phyloP scores from a whole-genome alignment of 2,329 filamentous ascomycete species.

The Zymoseptoria ardabiliae region DNA sequence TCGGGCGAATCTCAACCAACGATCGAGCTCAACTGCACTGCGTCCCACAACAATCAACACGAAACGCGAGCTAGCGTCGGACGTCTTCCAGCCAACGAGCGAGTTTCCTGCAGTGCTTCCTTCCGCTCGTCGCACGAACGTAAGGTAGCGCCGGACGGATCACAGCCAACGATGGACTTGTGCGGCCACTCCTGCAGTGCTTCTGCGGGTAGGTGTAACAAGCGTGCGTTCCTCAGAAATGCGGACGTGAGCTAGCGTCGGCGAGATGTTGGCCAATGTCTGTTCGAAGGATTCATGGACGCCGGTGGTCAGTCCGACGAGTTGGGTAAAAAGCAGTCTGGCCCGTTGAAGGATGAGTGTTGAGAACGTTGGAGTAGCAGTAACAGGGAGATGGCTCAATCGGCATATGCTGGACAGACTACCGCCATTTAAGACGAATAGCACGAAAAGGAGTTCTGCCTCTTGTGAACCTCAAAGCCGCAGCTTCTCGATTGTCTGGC shows the following conservation, averaged over 20 bases:
- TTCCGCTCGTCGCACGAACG: too few species aligned
- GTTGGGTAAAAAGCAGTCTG: neutral
- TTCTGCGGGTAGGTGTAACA: neutral
- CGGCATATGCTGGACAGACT: neutral
- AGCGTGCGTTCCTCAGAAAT: neutral
- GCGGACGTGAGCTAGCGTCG: neutral
- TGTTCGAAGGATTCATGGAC: neutral
- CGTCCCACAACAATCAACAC: too few species aligned
- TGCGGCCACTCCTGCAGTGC: neutral
- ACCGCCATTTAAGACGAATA: neutral
- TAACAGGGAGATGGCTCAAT: neutral
- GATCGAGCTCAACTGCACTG: too few species aligned
- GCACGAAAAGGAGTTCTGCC: too few species aligned
- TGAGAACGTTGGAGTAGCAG: neutral
- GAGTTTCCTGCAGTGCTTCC: too few species aligned
- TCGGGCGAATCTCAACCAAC: too few species aligned
- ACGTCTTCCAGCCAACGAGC: too few species aligned
- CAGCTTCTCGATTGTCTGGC: too few species aligned
- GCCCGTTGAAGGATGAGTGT: too few species aligned
- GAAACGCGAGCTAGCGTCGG: too few species aligned
- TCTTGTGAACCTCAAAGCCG: neutral
- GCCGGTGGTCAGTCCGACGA: neutral
- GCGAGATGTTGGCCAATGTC: neutral
- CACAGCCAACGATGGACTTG: neutral
- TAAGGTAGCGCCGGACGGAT: too few species aligned